A percentile compares a stretch with the other conserved stretches of the same genome.
Conservation (phyloP, 148 eudicot species). For the Camellia sinensis region DNA sequence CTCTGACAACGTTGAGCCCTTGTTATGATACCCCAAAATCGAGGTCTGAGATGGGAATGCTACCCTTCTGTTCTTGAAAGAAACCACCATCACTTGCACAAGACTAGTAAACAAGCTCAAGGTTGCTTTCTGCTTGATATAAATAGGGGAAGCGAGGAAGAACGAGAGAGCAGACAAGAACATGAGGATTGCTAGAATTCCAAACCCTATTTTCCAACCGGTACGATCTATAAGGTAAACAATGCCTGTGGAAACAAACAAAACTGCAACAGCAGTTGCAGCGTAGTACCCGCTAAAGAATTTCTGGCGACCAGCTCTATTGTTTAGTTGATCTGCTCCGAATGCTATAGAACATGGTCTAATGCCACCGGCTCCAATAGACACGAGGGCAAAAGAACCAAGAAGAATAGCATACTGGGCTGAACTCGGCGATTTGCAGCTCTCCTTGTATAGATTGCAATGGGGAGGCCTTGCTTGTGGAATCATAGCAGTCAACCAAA, state of each 20-base stretch:
- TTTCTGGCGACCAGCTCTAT: conserved; percentile 41
- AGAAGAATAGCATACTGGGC: conserved; percentile 47
- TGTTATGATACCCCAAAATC: conserved; percentile 29
- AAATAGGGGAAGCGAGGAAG: conserved; percentile 57
- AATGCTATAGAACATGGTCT: conserved; percentile 86
- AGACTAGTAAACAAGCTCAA: conserved; percentile 62
- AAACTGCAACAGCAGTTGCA: conserved; percentile 42
- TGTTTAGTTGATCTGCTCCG: conserved; percentile 80
- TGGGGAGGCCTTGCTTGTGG: conserved; percentile 62
- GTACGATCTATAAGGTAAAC: conserved; percentile 76
- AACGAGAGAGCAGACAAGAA: conserved; percentile 45
- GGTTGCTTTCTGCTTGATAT: conserved; percentile 43
- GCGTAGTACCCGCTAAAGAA: conserved; percentile 85
- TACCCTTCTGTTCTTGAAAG: conserved; percentile 49
- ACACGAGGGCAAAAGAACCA: conserved; percentile 52
- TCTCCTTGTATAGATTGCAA: conserved; percentile 37
- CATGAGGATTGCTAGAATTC: conserved; percentile 72
- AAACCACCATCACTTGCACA: conserved; percentile 48
- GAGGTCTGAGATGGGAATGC: conserved; percentile 25
- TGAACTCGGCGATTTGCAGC: conserved; percentile 48
- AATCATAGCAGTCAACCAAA: conserved; percentile 80
- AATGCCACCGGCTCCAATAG: conserved; percentile 84
- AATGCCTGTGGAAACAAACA: conserved; percentile 60
- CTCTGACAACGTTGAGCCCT: conserved; percentile 26
- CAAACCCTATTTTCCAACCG: conserved; percentile 81